Conservation (phyloP, 2,329 filamentous ascomycete genomes). For the Cladosporium cucumerinum region DNA sequence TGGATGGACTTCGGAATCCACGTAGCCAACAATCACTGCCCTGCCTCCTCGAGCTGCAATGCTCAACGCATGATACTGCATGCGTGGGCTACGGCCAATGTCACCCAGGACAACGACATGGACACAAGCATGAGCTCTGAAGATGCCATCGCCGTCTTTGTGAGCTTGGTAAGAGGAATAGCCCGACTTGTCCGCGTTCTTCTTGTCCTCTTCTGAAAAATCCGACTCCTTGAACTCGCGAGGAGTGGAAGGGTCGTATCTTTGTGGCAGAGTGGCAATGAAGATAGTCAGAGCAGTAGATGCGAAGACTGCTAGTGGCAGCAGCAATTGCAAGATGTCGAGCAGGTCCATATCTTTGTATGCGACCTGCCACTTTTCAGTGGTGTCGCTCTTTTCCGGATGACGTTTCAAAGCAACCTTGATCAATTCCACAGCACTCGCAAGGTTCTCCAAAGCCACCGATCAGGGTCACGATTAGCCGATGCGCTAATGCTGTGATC, state of each 20-base stretch:
- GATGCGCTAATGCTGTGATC: not conserved
- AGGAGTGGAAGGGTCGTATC: slow-evolving; percentile 44
- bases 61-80: slow-evolving; percentile 97
- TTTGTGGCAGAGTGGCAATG: slow-evolving; percentile 52
- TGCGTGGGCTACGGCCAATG: slow-evolving; percentile 90
- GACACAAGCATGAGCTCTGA: slow-evolving; percentile 50
- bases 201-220: slow-evolving; percentile 30
- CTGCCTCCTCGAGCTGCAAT: slow-evolving; percentile 76
- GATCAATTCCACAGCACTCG: not conserved
- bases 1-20: slow-evolving; percentile 78
- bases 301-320: slow-evolving; percentile 40
- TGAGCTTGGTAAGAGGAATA: slow-evolving; percentile 28
- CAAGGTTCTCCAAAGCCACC: slow-evolving; percentile 1
- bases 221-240: slow-evolving; percentile 25
- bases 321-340: slow-evolving; percentile 36
- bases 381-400: not conserved
- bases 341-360: slow-evolving; percentile 13
- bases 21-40: slow-evolving; percentile 85
- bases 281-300: slow-evolving; percentile 50
- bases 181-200: slow-evolving; percentile 29
- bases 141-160: slow-evolving; percentile 24
- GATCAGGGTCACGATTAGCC: not conserved
- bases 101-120: slow-evolving; percentile 92
- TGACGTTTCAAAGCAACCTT: slow-evolving; percentile 8
- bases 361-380: not conserved